Conservation (phyloP, 768 basidiomycete species). For the Russula foetens region DNA sequence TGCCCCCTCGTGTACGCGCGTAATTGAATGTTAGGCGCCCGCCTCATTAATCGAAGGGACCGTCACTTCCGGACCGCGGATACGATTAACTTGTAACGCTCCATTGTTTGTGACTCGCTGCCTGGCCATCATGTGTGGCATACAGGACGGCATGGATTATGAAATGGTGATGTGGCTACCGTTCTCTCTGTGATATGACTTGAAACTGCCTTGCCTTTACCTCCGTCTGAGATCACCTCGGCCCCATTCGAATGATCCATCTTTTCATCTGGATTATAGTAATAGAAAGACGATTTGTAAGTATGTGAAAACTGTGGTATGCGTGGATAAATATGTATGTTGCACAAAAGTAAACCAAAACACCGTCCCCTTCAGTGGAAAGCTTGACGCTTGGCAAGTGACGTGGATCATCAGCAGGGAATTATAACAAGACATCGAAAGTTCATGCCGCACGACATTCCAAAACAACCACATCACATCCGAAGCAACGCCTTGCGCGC, state of each 20-base stretch:
- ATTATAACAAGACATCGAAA: too few species aligned
- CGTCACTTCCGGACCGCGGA: neutral
- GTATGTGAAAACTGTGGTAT: neutral
- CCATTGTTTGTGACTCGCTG: too few species aligned
- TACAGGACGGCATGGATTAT: too few species aligned
- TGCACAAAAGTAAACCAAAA: neutral
- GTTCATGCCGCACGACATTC: too few species aligned
- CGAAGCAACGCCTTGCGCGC: constrained; percentile 39
- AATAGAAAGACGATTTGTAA: neutral
- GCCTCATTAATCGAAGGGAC: neutral
- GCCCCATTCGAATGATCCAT: neutral
- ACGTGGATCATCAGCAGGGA: too few species aligned
- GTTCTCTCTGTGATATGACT: neutral
- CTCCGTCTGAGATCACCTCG: too few species aligned
- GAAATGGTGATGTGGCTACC: too few species aligned
- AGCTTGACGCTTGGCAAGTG: too few species aligned
- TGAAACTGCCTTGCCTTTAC: neutral
- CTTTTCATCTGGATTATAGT: too few species aligned
- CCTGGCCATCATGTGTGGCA: too few species aligned
- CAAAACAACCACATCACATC: constrained; percentile 20
- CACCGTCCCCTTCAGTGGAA: too few species aligned
- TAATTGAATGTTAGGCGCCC: neutral
- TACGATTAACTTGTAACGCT: neutral
- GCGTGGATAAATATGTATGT: neutral
- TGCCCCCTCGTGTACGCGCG: neutral